phyloP scores from a whole-genome alignment of 805 yeast genomes.

The Vanderwaltozyma verrucispora region DNA sequence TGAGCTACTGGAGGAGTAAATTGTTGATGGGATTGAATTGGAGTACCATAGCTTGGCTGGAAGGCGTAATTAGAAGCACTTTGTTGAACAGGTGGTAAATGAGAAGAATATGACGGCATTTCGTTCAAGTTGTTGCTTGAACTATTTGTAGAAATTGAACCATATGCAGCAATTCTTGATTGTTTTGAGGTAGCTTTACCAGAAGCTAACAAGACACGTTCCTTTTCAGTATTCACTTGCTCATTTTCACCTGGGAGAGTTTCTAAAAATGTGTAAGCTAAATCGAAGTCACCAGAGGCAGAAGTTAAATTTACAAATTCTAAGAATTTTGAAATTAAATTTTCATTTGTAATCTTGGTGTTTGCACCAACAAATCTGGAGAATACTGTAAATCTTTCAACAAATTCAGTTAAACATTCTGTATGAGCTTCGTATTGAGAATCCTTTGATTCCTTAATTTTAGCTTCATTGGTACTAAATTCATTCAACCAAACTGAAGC shows the following conservation, averaged over 20 bases:
- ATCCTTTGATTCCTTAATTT: conserved; percentile 28
- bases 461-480: conserved; percentile 38
- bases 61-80: not conserved
- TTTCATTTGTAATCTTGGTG: conserved; percentile 21
- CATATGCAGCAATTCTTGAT: conserved; percentile 3
- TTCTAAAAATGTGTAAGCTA: conserved; percentile 62
- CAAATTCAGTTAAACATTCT: conserved; percentile 68
- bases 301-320: conserved; percentile 79
- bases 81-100: not conserved
- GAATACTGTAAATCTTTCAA: conserved; percentile 71
- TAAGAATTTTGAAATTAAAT: conserved; percentile 42
- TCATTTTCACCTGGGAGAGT: conserved; percentile 67
- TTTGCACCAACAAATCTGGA: conserved; percentile 18
- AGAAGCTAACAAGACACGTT: conserved; percentile 64
- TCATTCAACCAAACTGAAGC: conserved; percentile 80
- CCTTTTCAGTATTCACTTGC: conserved; percentile 63
- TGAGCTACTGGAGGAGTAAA: conserved; percentile 1
- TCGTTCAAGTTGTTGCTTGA: not conserved
- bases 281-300: conserved; percentile 70
- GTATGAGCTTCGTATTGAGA: conserved; percentile 79
- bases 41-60: conserved; percentile 1
- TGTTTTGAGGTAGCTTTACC: conserved; percentile 21
- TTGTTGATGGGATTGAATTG: not conserved
- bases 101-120: not conserved
- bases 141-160: not conserved